Percentiles rank a stretch among this genome's conserved stretches.
phyloP scores from a whole-genome alignment of 768 basidiomycete species.

The Kwoniella heveanensis region DNA sequence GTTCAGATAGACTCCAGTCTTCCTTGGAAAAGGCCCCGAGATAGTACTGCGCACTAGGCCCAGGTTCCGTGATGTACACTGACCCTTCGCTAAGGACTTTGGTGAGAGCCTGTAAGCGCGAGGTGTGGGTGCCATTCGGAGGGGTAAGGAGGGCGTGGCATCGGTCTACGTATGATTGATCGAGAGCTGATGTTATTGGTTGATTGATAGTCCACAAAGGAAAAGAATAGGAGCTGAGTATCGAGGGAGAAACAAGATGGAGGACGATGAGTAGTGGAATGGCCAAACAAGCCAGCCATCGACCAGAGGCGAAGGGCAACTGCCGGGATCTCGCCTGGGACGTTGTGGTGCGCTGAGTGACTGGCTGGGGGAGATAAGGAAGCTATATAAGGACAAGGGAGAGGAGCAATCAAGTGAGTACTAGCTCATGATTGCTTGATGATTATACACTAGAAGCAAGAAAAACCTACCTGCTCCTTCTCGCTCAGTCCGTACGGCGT shows the following conservation, averaged over 20 bases:
- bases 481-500: not conserved
- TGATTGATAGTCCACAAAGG: not conserved
- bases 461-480: not conserved
- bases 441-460: not conserved
- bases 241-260: not conserved
- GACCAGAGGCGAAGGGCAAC: not conserved
- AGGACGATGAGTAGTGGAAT: not conserved
- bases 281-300: not conserved
- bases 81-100: not conserved
- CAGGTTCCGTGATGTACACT: slow-evolving; percentile 74
- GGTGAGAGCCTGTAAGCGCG: slow-evolving; percentile 25
- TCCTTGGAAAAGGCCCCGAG: slow-evolving; percentile 66
- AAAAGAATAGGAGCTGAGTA: not conserved
- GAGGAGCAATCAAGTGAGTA: too few species aligned
- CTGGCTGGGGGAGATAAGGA: not conserved
- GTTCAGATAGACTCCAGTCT: slow-evolving; percentile 73
- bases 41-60: slow-evolving; percentile 70
- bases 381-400: too few species aligned
- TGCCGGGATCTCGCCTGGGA: not conserved
- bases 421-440: too few species aligned
- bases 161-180: slow-evolving; percentile 15
- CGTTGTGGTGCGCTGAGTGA: not conserved
- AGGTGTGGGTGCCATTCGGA: slow-evolving; percentile 10
- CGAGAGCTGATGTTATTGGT: not conserved
- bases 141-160: slow-evolving; percentile 26